Evolutionary conservation across 208 protist genomes (phyloP), one percentile per base, ranked within the genome.

Genomic region (Novymonas esmeraldas): DNA sequence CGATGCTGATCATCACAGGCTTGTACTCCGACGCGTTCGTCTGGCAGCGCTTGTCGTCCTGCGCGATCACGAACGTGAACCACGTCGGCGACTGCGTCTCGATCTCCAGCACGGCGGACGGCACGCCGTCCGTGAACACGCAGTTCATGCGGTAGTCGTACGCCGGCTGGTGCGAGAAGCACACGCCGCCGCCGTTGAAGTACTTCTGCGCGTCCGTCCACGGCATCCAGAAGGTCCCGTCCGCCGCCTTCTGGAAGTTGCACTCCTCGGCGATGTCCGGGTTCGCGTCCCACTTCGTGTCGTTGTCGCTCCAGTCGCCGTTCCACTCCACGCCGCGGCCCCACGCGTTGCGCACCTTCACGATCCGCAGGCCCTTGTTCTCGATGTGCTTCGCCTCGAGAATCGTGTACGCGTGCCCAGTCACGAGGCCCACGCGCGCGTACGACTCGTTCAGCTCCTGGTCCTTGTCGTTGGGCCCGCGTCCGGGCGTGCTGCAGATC

Each of bases 151-250:
- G 85, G 72, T 93, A 93, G 78, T 93, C 88, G 63, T 88, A 92
- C 48, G 71, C 58, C 9, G 77, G 67, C 36, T 51, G 51, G 56
- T 89, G 82, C 29, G 70, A 73, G 70, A 94, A 92, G 74, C 78
- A 96, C 39, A 96, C 82, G 26, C 84, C 84, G 20, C 86, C 91
- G 45, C 85, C 85, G 75, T 94, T 92, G 74, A 95, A 96, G 78
- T 89, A 95, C 73, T 92, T 79, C 50, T 79, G 73, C 51, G 68
- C 78, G 41, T 87, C 85, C 55, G 79, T 78, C 85, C 76, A 94
- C 34, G 79, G 67, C 76, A 96, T 93, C 92, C 92, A 96, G 73
- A 96, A 94, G 44, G 79, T 84, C 44, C 81, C 85, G 41, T 89
- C 78, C 38, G 59, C 67, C 13, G 38, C 77, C 56, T 76, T 82